These are phyloP conservation scores for Stygiomarasmius scandens DNA, from an alignment of 1,284 basidiomycete species.

Conservation along the genomic window DNA sequence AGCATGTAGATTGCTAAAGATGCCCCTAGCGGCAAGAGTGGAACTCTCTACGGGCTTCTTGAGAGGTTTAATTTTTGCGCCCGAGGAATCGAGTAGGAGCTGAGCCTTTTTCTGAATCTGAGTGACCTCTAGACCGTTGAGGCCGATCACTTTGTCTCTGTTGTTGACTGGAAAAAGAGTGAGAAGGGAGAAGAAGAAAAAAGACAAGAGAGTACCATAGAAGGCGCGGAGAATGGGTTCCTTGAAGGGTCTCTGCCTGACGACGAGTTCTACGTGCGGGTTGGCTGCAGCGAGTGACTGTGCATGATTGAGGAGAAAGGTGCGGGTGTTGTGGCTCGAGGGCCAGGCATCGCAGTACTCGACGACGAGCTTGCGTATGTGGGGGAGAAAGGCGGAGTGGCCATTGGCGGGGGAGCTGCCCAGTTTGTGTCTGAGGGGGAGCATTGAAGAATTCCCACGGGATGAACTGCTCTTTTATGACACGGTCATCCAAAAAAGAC, in stretches of 20 bases:
- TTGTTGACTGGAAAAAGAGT: slow-evolving; percentile 60
- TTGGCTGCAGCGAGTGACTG: slow-evolving; percentile 66
- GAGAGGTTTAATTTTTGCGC: slow-evolving; percentile 78
- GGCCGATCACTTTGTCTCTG: slow-evolving; percentile 78
- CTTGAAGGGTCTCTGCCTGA: slow-evolving; percentile 70
- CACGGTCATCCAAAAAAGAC: slow-evolving; percentile 7
- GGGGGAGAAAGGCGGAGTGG: slow-evolving; percentile 68
- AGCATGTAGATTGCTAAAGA: slow-evolving; percentile 84
- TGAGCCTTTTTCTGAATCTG: slow-evolving; percentile 75
- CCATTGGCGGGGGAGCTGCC: slow-evolving; percentile 70
- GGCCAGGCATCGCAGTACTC: slow-evolving; percentile 84
- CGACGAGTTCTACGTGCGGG: slow-evolving; percentile 81
- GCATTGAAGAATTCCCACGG: background rate
- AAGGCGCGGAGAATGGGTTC: slow-evolving; percentile 79
- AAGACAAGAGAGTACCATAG: slow-evolving; percentile 51
- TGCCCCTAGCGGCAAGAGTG: slow-evolving; percentile 78
- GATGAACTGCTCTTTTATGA: background rate
- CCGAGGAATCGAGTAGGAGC: slow-evolving; percentile 83
- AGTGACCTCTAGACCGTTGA: slow-evolving; percentile 72
- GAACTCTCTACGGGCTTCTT: slow-evolving; percentile 76
- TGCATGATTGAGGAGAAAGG: slow-evolving; percentile 65
- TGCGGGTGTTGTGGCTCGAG: slow-evolving; percentile 70
- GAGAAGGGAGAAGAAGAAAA: slow-evolving; percentile 6
- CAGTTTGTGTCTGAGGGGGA: slow-evolving; percentile 51
- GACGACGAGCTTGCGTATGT: slow-evolving; percentile 80